Evolutionary conservation across 768 basidiomycete genomes (phyloP).

Genomic region (Amanita subjunquillea): DNA sequence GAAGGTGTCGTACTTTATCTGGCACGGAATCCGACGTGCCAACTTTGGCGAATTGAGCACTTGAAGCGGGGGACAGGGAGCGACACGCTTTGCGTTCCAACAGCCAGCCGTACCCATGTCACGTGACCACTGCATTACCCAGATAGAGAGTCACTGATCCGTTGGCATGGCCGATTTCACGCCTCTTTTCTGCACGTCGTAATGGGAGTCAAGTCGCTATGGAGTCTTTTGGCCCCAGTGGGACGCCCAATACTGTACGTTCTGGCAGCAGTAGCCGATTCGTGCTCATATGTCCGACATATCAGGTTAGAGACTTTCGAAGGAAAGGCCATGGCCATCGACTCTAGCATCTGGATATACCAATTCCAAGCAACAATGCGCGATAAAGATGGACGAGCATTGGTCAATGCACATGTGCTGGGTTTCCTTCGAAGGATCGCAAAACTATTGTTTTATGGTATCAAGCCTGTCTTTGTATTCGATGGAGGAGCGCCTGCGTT

Average conservation of each 20-base stretch:
- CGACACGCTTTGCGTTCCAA: too few species aligned
- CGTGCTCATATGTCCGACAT: neutral
- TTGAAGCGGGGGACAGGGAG: too few species aligned
- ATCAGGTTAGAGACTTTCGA: conserved; percentile 86
- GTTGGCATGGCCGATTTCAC: neutral
- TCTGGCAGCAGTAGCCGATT: neutral
- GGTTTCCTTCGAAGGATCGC: conserved; percentile 86
- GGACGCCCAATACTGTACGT: conserved; percentile 87
- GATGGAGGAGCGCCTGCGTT: conserved; percentile 92
- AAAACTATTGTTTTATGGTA: conserved; percentile 94
- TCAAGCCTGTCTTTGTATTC: conserved; percentile 98
- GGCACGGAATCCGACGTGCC: neutral
- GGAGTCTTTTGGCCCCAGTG: conserved; percentile 88
- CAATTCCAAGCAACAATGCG: conserved; percentile 99
- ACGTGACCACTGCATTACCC: too few species aligned
- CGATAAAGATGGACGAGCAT: conserved; percentile 85
- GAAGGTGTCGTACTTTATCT: neutral
- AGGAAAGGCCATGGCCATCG: conserved; percentile 93
- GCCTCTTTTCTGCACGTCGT: neutral
- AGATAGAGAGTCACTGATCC: neutral
- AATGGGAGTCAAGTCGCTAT: conserved; percentile 97
- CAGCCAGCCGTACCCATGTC: too few species aligned
- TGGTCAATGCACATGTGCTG: conserved; percentile 90
- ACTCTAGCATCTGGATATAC: conserved; percentile 99
- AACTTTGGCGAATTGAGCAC: too few species aligned